These are phyloP conservation scores for Crithidia expoeki DNA, from an alignment of 208 protist species.

Conservation along the genomic window DNA sequence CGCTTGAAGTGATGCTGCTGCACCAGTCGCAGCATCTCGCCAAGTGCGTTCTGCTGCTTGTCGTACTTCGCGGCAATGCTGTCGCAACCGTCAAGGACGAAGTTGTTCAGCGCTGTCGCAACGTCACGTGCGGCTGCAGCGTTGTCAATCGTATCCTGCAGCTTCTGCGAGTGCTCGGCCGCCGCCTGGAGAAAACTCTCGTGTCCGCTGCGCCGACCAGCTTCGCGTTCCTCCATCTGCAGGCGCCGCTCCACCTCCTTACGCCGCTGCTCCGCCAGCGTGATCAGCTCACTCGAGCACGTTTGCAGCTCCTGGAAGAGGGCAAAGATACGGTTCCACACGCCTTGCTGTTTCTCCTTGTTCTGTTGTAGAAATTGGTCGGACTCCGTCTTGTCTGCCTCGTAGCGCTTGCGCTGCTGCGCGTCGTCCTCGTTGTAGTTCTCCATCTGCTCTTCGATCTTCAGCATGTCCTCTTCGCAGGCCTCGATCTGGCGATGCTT, in stretches of 20 bases:
- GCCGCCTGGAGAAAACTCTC: conserved; percentile 78
- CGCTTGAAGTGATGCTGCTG: conserved; percentile 87
- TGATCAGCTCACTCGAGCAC: conserved; percentile 72
- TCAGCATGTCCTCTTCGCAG: conserved; percentile 87
- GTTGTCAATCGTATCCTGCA: conserved; percentile 88
- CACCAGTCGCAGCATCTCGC: conserved; percentile 79
- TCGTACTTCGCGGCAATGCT: conserved; percentile 87
- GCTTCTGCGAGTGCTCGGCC: conserved; percentile 65
- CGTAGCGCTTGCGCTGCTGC: conserved; percentile 84
- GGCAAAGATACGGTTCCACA: conserved; percentile 88
- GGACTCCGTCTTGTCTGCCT: conserved; percentile 67
- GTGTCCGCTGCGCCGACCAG: conserved; percentile 79
- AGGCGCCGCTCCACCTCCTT: conserved; percentile 81
- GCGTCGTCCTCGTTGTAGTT: conserved; percentile 89
- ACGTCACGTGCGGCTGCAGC: conserved; percentile 72
- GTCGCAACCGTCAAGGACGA: conserved; percentile 90
- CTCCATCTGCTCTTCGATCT: conserved; percentile 82
- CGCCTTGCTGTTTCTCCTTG: conserved; percentile 89
- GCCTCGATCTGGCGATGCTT: conserved; percentile 87
- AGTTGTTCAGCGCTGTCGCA: conserved; percentile 83
- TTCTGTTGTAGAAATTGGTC: conserved; percentile 87
- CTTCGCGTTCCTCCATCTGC: conserved; percentile 86
- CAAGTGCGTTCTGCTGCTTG: conserved; percentile 81
- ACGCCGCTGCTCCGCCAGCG: conserved; percentile 61
- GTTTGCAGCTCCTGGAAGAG: conserved; percentile 77